Evolutionary conservation across 2,329 filamentous ascomycete species (phyloP).

Genomic region (Ophiocordyceps australis): DNA sequence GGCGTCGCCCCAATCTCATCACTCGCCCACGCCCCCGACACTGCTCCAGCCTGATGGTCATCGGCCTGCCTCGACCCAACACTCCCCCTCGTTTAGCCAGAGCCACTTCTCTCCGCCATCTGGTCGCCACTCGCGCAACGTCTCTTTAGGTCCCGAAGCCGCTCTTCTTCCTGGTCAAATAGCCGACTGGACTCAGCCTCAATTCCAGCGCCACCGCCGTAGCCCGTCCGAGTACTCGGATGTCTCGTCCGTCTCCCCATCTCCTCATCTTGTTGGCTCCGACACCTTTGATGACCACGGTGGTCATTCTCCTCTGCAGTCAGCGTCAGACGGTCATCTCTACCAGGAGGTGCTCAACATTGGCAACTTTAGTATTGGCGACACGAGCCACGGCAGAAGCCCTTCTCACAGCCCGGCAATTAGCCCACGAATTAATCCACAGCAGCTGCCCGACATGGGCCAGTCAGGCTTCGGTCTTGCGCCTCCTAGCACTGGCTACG

Average conservation of each 20-base stretch:
- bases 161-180: constrained; percentile 34
- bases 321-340: constrained; percentile 50
- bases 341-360: constrained; percentile 68
- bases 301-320: constrained; percentile 65
- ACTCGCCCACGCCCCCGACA: constrained; percentile 37
- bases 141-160: constrained; percentile 37
- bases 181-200: constrained; percentile 32
- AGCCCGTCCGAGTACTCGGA: constrained; percentile 86
- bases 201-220: constrained; percentile 69
- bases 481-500: constrained; percentile 19
- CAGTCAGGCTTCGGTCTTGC: constrained; percentile 26
- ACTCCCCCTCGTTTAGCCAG: constrained; percentile 38
- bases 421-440: constrained; percentile 40
- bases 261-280: constrained; percentile 60
- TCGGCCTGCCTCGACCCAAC: constrained; percentile 28
- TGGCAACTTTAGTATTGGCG: constrained; percentile 63
- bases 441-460: constrained; percentile 32
- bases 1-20: constrained; percentile 34
- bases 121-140: constrained; percentile 32
- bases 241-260: constrained; percentile 69
- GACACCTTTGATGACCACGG: constrained; percentile 62
- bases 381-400: constrained; percentile 59
- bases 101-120: constrained; percentile 34
- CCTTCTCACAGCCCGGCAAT: constrained; percentile 60
- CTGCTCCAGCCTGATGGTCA: constrained; percentile 30